Evolutionary conservation across 2,329 filamentous ascomycete genomes (phyloP), one percentile per base, ranked within the genome.

Genomic region (Gremmenia infestans): DNA sequence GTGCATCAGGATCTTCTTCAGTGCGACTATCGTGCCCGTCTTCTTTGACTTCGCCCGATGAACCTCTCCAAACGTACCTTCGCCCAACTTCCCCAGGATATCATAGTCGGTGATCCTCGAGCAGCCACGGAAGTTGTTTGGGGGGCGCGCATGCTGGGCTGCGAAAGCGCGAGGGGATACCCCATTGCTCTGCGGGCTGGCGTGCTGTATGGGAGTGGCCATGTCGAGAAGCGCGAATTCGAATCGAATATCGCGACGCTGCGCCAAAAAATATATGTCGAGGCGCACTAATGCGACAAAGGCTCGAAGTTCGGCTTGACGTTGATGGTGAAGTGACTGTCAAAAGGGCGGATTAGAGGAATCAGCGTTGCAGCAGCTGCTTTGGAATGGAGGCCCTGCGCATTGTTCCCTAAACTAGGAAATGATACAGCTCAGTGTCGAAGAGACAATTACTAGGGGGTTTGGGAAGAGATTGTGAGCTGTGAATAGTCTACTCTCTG

Each of bases 1-100:
- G 72, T 97, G 94, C 89, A 97, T 97, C 63, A 99, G 84, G 63
- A 99, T 99, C 80, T 97, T 97, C 78, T 99, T 99, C 68, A 99
- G 74, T 4, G 94, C 94, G 58, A 96, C 88, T 47, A 93, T 73
- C 23, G 82, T 80, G 53, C 89, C 87, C 1, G 85, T 89, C 67
- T 81, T 88, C 67, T 83, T 86, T 28, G 88, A 91, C 59, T 83
- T 83, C 59, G 91, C 94, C 68, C 93, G 94, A 72, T 96, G 91
- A 40, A 97, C 94, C 75, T 97, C 91, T 86, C 93, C 93, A 74
- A 97, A 97, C 22, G 93, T 97, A 59, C 93, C 93, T 72, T 97
- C 93, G 64, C 93, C 93, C 54, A 99, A 82, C 74, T 95, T 95
- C 52, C 85, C 85, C 63, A 88, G 75, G 39, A 94, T 76, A 64